A percentile compares a stretch with the other conserved stretches of the same genome.
These are phyloP conservation scores for Penicillium vulpinum DNA, from an alignment of 2,329 filamentous ascomycete species.

Conservation along the genomic window DNA sequence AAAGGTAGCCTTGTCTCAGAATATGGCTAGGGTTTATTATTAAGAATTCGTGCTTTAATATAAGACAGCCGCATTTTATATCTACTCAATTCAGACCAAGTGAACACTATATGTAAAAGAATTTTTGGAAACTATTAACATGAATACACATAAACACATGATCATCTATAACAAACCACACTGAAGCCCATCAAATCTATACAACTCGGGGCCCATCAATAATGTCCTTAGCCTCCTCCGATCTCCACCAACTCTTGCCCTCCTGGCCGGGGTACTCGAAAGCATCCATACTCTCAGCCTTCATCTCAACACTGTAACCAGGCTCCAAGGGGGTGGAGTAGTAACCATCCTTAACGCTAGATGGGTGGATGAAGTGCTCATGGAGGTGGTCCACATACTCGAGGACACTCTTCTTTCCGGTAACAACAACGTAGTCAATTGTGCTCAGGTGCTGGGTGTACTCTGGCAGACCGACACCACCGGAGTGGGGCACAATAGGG, in stretches of 20 bases:
- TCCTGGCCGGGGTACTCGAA: constrained; percentile 75
- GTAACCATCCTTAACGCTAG: constrained; percentile 77
- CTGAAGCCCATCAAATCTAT: constrained; percentile 13
- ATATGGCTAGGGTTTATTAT: too few relatives aligned
- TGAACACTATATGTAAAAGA: constrained; percentile 3
- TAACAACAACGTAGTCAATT: constrained; percentile 88
- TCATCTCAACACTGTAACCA: constrained; percentile 94
- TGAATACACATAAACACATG: constrained; percentile 17
- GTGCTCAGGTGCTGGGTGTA: constrained; percentile 92
- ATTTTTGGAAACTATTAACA: constrained; percentile 20
- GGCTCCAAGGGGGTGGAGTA: constrained; percentile 81
- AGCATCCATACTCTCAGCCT: constrained; percentile 77
- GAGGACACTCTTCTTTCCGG: constrained; percentile 74
- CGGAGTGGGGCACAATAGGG: constrained; percentile 84
- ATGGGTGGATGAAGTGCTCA: constrained; percentile 86
- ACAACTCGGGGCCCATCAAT: constrained; percentile 56
- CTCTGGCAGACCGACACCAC: constrained; percentile 86
- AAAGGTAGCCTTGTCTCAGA: too few relatives aligned
- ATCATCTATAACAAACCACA: constrained; percentile 1
- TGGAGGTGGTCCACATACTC: constrained; percentile 94
- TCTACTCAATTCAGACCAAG: neutral
- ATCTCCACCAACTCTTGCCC: constrained; percentile 82
- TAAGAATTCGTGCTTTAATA: too few relatives aligned
- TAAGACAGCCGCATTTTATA: neutral
- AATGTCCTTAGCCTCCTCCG: constrained; percentile 73